Base-by-base conservation (phyloP, 1,284 basidiomycete genomes). In the Cystobasidium sp. region DNA sequence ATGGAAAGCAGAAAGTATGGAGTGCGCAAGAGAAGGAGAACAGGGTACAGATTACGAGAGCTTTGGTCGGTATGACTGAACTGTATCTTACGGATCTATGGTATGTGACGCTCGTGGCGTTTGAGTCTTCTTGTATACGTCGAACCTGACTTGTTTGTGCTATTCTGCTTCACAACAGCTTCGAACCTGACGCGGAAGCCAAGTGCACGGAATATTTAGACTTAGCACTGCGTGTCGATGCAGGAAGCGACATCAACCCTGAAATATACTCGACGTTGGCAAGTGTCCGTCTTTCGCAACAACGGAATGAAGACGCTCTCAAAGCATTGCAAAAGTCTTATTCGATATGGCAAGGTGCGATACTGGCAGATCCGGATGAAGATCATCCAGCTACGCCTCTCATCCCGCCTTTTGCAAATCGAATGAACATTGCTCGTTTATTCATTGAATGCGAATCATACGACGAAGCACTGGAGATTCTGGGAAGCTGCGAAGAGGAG, bases 21-120 rank as follows among this genome's bases (percentile, higher is more conserved):
- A 80, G 83, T 12, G 85, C 85, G 65, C 82, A 83, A 7, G 81
- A 85, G 24, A 80, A 68, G 3, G 91, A 94, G 81, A 82, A 90
- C 58, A 88, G 86, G 81, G 86, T 84, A 69, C 93, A 89, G 80
- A 90, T 91, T 49, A 89, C 93, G 6, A 85, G 90, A n/a, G 92
- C 93, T 1, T 84, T 96, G 37, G 88, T 96, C 22, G 91, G 91
- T 18, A 95, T 96, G 88, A 91, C 96, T 18, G 94, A 97, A 82
- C 90, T 97, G 41, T 97, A 94, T 91, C 94, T 97, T 90, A 92
- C 94, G 78, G 93, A 96, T 84, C 84, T 97, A 59, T 97, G 94
- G 94, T 92, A 79, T 74, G 88, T 84, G 1, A n/a, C 31, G 41
- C 58, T 8, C 62, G 16, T 52, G 20, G 43, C 37, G 24, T 24